phyloP scores from a whole-genome alignment of 202 grass and related monocot species.

The Setaria viridis region DNA sequence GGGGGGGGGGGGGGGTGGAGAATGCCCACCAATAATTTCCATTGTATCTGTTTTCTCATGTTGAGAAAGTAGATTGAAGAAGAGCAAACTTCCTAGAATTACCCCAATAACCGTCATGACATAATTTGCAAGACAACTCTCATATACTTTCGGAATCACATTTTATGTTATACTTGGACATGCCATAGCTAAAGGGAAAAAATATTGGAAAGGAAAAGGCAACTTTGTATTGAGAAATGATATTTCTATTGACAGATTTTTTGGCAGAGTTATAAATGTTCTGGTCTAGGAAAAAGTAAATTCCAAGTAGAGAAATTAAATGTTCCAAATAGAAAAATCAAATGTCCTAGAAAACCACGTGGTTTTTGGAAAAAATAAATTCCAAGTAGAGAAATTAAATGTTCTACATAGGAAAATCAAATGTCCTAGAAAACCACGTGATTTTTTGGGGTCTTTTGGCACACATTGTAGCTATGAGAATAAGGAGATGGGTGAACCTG shows the following conservation, averaged over 20 bases:
- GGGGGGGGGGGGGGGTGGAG: not conserved
- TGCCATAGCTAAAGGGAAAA: not conserved
- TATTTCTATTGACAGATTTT: not conserved
- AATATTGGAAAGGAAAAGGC: not conserved
- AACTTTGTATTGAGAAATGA: not conserved
- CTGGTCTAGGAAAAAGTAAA: not conserved
- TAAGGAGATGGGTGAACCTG: too few relatives aligned
- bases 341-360: not conserved
- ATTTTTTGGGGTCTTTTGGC: not conserved
- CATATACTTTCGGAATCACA: not conserved
- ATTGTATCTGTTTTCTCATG: not conserved
- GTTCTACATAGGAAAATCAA: not conserved
- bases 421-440: not conserved
- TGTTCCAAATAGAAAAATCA: not conserved
- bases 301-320: not conserved
- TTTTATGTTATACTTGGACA: not conserved
- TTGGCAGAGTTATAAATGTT: not conserved
- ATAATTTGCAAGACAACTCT: not conserved
- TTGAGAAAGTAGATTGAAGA: not conserved
- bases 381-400: not conserved
- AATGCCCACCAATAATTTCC: constrained; percentile 4
- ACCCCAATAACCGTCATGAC: not conserved
- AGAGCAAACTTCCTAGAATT: not conserved
- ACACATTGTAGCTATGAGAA: not conserved
- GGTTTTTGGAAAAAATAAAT: not conserved